Percentiles rank a stretch among this genome's conserved stretches.
Evolutionary conservation across 371 early-diverging fungal species (phyloP).

Genomic region (Dentiscutata heterogama): DNA sequence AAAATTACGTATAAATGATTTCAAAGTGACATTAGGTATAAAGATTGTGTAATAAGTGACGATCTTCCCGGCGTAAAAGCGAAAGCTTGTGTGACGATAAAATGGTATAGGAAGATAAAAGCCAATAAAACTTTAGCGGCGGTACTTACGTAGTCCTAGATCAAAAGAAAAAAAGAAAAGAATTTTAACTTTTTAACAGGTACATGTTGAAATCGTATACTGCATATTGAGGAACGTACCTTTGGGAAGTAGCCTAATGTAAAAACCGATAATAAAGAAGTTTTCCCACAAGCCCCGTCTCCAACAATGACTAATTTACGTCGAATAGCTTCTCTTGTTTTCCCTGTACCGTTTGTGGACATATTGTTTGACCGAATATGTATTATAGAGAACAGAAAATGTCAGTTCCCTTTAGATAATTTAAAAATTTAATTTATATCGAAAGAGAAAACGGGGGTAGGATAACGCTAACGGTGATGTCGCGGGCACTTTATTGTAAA

Average conservation of each 20-base stretch:
- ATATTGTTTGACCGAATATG: not conserved
- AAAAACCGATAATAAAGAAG: conserved; percentile 68
- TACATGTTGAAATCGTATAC: no score
- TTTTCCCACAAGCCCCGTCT: conserved; percentile 77
- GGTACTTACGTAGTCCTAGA: conserved; percentile 38
- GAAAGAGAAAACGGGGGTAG: no score
- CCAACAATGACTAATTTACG: conserved; percentile 74
- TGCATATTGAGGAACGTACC: conserved; percentile 46
- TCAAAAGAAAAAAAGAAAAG: conserved; percentile 5
- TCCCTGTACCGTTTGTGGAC: not conserved
- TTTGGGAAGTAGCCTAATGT: conserved; percentile 68
- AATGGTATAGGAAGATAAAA: not conserved
- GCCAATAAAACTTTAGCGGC: not conserved
- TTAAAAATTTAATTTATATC: no score
- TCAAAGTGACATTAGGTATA: not conserved
- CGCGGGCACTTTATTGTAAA: no score
- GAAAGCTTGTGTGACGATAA: not conserved
- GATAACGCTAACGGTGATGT: no score
- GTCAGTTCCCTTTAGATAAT: no score
- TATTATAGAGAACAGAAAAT: no score
- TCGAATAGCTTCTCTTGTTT: conserved; percentile 52
- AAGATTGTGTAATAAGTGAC: not conserved
- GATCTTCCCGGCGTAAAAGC: not conserved
- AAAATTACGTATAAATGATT: not conserved
- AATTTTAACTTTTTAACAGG: not conserved